Base-by-base conservation (phyloP, 2,329 filamentous ascomycete genomes). In the Chaetomiaceae sp. region DNA sequence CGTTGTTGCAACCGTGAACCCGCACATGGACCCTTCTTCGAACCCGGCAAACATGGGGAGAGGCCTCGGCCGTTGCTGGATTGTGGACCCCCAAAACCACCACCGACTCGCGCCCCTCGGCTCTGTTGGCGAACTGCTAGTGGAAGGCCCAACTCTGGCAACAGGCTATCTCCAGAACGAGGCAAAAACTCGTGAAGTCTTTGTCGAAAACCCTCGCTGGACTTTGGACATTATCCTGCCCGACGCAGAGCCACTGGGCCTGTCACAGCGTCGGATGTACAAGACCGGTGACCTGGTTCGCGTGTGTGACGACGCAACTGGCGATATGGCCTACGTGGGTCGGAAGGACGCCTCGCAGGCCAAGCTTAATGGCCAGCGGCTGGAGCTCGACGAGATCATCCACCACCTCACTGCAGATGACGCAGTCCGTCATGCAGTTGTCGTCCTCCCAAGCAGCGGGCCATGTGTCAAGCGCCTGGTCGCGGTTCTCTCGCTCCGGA, bases 191-290 rank as follows among this genome's bases (percentile, higher is more conserved):
- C 59, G 62, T 0, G 69, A 69, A 17, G 65, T 68, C 0, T 81
- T 80, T 45, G 66, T 77, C 17, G 60, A 66, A 17, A 66, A 70
- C 30, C 66, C 67, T 1, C 48, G 45, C 0, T 77, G 73, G 74
- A 56, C 58, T 59, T 3, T 54, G 14, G 40, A 44, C 9, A 25
- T 16, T 1, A 16, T 12, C 7, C 8, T 46, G 37, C 42, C 37
- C 19, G 46, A 45, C 30, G n/a, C 42, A 2, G 48, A 51, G 14
- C 37, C 46, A 37, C 27, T 5, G 10, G 35, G 73, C 65, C 82
- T 85, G 57, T 76, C 14, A 73, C 78, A 21, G 3, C 82, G 13
- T 70, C 62, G 67, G 1, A 52, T 75, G 20, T 75, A 74, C 56
- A 69, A 67, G 50, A 74, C 73, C 0, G 73, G 73, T 30, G 53